Evolutionary conservation across 306 rosid species (phyloP).

Genomic region (Prunus mongolica): DNA sequence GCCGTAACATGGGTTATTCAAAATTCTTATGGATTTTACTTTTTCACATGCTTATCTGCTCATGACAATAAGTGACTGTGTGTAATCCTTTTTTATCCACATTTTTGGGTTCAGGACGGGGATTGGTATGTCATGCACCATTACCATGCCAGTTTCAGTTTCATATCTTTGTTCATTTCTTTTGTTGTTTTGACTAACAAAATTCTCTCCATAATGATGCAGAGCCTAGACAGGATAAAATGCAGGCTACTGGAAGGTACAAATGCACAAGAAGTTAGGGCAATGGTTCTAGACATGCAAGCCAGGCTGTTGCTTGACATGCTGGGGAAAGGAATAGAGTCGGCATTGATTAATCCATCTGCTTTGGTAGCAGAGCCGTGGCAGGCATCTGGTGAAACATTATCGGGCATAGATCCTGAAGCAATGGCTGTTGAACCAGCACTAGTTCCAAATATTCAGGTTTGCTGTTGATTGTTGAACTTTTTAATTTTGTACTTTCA

Average conservation of each 20-base stretch:
- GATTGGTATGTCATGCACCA: not conserved
- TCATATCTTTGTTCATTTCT: not conserved
- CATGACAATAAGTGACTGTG: not conserved
- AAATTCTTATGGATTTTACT: not conserved
- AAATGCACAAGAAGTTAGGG: conserved; percentile 98
- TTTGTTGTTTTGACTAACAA: conserved; percentile 6
- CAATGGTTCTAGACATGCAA: conserved; percentile 99
- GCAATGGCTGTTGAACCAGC: conserved; percentile 94
- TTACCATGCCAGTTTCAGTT: not conserved
- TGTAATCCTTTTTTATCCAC: not conserved
- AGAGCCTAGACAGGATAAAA: conserved; percentile 98
- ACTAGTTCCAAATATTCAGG: conserved; percentile 80
- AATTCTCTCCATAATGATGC: conserved; percentile 34
- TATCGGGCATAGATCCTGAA: conserved; percentile 78
- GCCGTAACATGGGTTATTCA: conserved; percentile 7
- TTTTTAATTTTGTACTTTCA: not conserved
- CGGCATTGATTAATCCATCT: conserved; percentile 84
- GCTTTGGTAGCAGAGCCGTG: conserved; percentile 88
- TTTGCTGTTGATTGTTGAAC: conserved; percentile 21
- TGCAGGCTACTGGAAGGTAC: conserved; percentile 95
- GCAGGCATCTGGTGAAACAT: conserved; percentile 72
- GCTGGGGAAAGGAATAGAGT: conserved; percentile 98
- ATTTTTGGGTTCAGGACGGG: not conserved
- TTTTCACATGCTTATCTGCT: not conserved
- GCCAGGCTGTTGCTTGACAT: conserved; percentile 96